Percentiles rank a stretch among this genome's conserved stretches.
These are phyloP conservation scores for Citrus maxima DNA, from an alignment of 345 rosid genomes.

Conservation along the genomic window DNA sequence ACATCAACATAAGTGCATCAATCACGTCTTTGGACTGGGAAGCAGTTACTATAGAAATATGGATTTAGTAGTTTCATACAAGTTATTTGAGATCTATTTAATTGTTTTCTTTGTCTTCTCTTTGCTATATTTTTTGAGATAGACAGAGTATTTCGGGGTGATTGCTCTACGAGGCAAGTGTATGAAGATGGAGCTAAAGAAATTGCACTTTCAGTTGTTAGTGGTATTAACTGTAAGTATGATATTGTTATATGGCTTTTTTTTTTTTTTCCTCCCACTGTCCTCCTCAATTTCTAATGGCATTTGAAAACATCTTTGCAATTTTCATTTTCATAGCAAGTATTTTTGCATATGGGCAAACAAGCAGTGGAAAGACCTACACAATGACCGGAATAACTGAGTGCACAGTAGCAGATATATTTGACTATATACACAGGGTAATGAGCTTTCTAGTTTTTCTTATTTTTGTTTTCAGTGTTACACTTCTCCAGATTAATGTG, in stretches of 20 bases:
- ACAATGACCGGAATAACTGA: constrained; percentile 97
- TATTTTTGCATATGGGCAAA: constrained; percentile 97
- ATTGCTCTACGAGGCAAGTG: constrained; percentile 69
- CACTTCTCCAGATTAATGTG: not conserved
- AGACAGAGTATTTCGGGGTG: constrained; percentile 96
- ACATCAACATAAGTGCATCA: constrained; percentile 1
- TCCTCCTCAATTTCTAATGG: not conserved
- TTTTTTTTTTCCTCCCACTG: not conserved
- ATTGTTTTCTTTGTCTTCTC: not conserved
- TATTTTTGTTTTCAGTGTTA: constrained; percentile 3
- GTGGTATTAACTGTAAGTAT: constrained; percentile 83
- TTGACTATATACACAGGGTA: constrained; percentile 77
- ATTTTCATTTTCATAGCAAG: constrained; percentile 53
- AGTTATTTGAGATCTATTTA: not conserved
- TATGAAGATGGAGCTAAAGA: constrained; percentile 81
- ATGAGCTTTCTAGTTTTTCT: constrained; percentile 11
- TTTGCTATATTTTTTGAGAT: constrained; percentile 20
- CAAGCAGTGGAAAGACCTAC: constrained; percentile 99
- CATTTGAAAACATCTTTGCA: constrained; percentile 1
- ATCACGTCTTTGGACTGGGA: not conserved
- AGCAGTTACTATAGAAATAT: not conserved
- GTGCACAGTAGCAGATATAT: constrained; percentile 80
- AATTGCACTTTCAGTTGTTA: constrained; percentile 88
- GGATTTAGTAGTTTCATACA: not conserved
- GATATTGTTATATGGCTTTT: not conserved